Conservation (phyloP, 495 filamentous ascomycete genomes). For the Tuber aestivum region DNA sequence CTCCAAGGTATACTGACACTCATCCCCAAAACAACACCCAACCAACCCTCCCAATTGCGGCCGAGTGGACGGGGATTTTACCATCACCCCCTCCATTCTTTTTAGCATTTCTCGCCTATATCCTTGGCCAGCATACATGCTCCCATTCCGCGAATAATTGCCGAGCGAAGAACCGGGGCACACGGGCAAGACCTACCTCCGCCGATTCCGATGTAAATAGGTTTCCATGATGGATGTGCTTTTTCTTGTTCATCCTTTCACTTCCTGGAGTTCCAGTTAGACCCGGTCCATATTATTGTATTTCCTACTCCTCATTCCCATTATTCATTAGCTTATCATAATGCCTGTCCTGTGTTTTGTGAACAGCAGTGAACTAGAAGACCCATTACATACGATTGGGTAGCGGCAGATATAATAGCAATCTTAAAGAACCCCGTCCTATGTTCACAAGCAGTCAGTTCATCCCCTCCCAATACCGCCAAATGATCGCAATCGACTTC, state of each 20-base stretch:
- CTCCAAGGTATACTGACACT: neutral
- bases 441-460: too few species aligned
- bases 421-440: too few species aligned
- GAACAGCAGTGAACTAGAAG: too few species aligned
- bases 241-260: neutral
- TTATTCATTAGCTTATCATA: too few species aligned
- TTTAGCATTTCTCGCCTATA: neutral
- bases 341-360: too few species aligned
- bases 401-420: too few species aligned
- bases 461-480: too few species aligned
- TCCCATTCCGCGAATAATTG: neutral
- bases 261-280: neutral
- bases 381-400: too few species aligned
- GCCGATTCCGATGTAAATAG: neutral
- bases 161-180: neutral
- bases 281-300: too few species aligned
- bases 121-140: neutral
- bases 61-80: neutral
- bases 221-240: neutral
- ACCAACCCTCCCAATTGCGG: neutral
- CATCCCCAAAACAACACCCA: neutral
- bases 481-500: too few species aligned
- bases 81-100: neutral
- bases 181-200: neutral
- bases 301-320: too few species aligned